Conservation (phyloP, 2,329 filamentous ascomycete species). For the Penicillium brasilianum region DNA sequence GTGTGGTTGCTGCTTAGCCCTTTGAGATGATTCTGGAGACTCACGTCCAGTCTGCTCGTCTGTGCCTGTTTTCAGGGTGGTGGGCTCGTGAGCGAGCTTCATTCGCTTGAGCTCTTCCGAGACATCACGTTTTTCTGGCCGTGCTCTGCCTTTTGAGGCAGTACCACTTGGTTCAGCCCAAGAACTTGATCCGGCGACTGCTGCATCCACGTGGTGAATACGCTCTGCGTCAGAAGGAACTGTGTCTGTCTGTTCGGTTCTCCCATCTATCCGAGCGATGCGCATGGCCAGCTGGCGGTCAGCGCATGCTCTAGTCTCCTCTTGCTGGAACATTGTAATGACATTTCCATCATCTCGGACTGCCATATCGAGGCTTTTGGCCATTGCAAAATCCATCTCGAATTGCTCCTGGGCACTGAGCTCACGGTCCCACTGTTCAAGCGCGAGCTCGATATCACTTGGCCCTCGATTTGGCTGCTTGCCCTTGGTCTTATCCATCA, state of each 20-base stretch:
- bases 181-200: not conserved
- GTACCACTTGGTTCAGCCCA: not conserved
- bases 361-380: not conserved
- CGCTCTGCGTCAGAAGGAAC: not conserved
- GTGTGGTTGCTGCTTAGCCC: not conserved
- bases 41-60: not conserved
- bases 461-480: not conserved
- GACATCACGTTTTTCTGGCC: no score
- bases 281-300: not conserved
- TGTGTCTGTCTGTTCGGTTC: no score
- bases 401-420: not conserved
- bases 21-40: not conserved
- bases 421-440: not conserved
- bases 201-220: not conserved
- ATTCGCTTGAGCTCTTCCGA: no score
- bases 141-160: no score
- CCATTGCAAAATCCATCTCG: not conserved
- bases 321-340: not conserved
- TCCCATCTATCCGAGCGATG: not conserved
- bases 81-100: not conserved
- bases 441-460: not conserved
- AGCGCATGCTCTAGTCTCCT: not conserved
- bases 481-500: not conserved
- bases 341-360: not conserved
- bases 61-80: not conserved